Conservation (phyloP, 2,329 filamentous ascomycete species). For the Phaeosphaeriaceae sp. region DNA sequence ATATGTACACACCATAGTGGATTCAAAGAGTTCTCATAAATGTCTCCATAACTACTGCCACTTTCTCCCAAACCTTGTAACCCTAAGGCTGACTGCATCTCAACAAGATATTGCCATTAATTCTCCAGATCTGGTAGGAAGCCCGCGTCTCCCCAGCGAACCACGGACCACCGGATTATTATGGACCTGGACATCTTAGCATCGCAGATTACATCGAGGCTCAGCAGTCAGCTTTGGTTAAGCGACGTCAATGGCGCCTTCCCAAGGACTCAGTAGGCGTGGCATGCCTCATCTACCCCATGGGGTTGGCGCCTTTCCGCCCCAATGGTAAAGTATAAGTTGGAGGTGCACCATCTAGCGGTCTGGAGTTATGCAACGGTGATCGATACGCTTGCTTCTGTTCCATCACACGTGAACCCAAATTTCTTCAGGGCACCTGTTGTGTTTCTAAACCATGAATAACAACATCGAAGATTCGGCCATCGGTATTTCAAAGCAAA, state of each 20-base stretch:
- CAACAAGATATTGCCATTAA: neutral
- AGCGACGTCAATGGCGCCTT: slow-evolving; percentile 14
- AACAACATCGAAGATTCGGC: slow-evolving; percentile 1
- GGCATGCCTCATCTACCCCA: slow-evolving; percentile 19
- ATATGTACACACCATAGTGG: no score
- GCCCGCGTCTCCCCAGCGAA: neutral
- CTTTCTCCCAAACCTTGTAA: neutral
- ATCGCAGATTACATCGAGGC: neutral
- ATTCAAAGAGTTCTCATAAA: no score
- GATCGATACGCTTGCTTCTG: slow-evolving; percentile 5
- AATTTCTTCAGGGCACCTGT: neutral
- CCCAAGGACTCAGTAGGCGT: slow-evolving; percentile 15
- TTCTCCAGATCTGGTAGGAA: neutral
- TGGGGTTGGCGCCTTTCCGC: slow-evolving; percentile 11
- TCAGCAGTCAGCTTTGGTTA: slow-evolving; percentile 3
- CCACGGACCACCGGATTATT: slow-evolving; percentile 5
- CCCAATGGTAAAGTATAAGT: slow-evolving; percentile 14
- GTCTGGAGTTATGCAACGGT: slow-evolving; percentile 2
- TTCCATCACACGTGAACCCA: neutral
- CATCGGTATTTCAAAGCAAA: slow-evolving; percentile 6
- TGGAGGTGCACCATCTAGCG: slow-evolving; percentile 8
- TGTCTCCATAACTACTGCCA: neutral
- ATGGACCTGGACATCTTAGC: neutral
- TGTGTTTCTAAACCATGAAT: neutral
- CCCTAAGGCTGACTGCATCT: neutral